These are phyloP conservation scores for Penicillium desertorum DNA, from an alignment of 495 filamentous ascomycete genomes.

Conservation along the genomic window DNA sequence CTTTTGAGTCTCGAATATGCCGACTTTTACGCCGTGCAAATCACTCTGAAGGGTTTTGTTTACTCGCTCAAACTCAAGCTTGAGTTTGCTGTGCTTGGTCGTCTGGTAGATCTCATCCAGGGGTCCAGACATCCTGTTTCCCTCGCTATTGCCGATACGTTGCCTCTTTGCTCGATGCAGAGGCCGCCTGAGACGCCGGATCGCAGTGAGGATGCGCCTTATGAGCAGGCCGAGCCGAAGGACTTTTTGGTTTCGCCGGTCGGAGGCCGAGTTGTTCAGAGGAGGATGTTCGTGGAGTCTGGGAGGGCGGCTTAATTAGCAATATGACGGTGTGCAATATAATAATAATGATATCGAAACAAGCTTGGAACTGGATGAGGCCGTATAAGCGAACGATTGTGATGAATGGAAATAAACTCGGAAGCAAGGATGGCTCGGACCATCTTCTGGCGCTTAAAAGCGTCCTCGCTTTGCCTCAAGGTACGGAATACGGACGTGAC, in stretches of 20 bases:
- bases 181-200: slow-evolving; percentile 14
- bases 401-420: background rate
- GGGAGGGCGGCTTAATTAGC: background rate
- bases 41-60: slow-evolving; percentile 54
- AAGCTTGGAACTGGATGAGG: background rate
- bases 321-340: background rate
- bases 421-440: background rate
- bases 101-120: slow-evolving; percentile 45
- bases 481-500: background rate
- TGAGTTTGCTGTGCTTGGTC: slow-evolving; percentile 61
- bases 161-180: slow-evolving; percentile 29
- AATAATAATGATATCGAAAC: background rate
- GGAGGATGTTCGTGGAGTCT: slow-evolving; percentile 18
- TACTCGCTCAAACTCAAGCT: slow-evolving; percentile 67
- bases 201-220: slow-evolving; percentile 4
- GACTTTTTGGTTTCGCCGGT: slow-evolving; percentile 19
- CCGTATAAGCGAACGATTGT: background rate
- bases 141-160: slow-evolving; percentile 29
- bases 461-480: background rate
- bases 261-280: slow-evolving; percentile 16
- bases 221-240: slow-evolving; percentile 18
- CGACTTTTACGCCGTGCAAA: slow-evolving; percentile 54
- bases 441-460: background rate
- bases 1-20: slow-evolving; percentile 53
- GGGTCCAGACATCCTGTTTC: slow-evolving; percentile 31